These are phyloP conservation scores for Blastocladiella britannica DNA, from an alignment of 192 early-diverging fungal species.

Conservation along the genomic window DNA sequence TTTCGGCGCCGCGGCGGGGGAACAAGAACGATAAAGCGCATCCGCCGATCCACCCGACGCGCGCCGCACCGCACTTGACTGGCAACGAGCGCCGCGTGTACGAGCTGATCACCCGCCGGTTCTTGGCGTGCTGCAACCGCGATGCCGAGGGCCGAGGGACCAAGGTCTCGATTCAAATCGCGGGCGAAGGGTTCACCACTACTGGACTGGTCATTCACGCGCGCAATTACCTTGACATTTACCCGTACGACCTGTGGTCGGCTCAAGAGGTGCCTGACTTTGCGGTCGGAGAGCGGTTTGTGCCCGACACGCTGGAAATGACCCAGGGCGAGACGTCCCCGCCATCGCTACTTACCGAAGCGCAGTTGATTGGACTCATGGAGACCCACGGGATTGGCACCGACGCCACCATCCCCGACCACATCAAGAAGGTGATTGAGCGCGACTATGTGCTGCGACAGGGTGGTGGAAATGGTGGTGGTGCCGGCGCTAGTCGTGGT, in stretches of 20 bases:
- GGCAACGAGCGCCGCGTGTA: slow-evolving; percentile 56
- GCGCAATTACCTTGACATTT: slow-evolving; percentile 81
- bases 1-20: slow-evolving; percentile 53
- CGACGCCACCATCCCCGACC: slow-evolving; percentile 88
- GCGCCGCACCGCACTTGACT: slow-evolving; percentile 21
- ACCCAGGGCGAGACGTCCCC: slow-evolving; percentile 36
- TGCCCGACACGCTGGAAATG: slow-evolving; percentile 47
- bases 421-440: slow-evolving; percentile 80
- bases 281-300: slow-evolving; percentile 37
- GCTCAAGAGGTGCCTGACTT: slow-evolving; percentile 53
- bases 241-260: slow-evolving; percentile 75
- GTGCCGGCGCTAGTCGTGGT: no score
- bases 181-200: slow-evolving; percentile 50
- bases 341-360: slow-evolving; percentile 59
- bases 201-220: slow-evolving; percentile 57
- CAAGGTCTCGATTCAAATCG: slow-evolving; percentile 41
- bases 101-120: slow-evolving; percentile 70
- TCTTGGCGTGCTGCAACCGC: slow-evolving; percentile 78
- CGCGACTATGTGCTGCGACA: slow-evolving; percentile 67
- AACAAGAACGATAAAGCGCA: slow-evolving; percentile 86
- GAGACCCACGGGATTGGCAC: slow-evolving; percentile 89
- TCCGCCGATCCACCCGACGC: slow-evolving; percentile 89
- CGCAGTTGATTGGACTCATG: slow-evolving; percentile 75
- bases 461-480: slow-evolving; percentile 23
- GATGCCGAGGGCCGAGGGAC: slow-evolving; percentile 77